Evolutionary conservation across 1,284 basidiomycete species (phyloP), one percentile per base, ranked within the genome.

Genomic region (Papiliotrema laurentii): DNA sequence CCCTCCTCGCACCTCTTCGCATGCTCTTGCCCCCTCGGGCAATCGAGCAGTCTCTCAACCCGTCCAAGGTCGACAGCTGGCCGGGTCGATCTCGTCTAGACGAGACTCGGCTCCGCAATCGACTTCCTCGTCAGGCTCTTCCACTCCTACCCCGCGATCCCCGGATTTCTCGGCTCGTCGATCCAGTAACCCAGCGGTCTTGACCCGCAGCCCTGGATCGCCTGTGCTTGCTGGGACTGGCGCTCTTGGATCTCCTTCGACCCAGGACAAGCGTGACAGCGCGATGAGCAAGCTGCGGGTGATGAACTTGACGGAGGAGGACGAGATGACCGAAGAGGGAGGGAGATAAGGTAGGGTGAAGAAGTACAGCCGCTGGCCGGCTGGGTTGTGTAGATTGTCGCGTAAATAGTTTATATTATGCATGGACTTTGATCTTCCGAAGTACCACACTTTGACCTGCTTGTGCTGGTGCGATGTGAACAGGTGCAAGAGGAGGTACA

Each of bases 31-130:
- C n/a, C n/a, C n/a, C n/a, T n/a, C n/a, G n/a, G n/a, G 28, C 34
- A 47, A 46, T 24, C 49, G 49, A 49, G 51, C 50, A 43, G 57
- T 58, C 45, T 57, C 55, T 34, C 53, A 56, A 35, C 57, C 60
- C 40, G 45, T 56, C 27, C 46, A 43, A 26, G 28, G 46, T 26
- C 43, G 58, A 43, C 56, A 54, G 24, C 49, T 63, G 37, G 53
- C 51, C 24, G 51, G 58, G n/a, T 22, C 25, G 21, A 26, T 33
- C 1, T 6, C 55, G 31, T 22, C 25, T 25, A 43, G 61, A 49
- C 48, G 54, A 11, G 58, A 50, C n/a, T 60, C 58, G 13, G 50
- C 44, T 19, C 51, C 56, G 9, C 37, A 37, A 21, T 24, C 43
- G 11, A 7, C 31, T 36, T 26, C 43, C 9, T 30, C 27, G 18